Evolutionary conservation across 441 rosid species (phyloP), one percentile per base, ranked within the genome.

Genomic region (Syzygium syzygioides): DNA sequence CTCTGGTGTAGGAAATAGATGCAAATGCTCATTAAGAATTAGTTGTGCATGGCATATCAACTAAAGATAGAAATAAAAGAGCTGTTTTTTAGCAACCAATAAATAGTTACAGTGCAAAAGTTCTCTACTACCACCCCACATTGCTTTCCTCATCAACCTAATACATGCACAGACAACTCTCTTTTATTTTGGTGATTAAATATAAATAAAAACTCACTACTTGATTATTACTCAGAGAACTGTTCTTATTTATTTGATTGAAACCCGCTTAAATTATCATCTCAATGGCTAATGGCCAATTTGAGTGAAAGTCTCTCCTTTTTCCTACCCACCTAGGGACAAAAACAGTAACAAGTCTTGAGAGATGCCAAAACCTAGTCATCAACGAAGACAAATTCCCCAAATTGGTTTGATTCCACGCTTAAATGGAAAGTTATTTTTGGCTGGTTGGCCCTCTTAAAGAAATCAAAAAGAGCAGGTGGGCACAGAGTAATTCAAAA

Each of bases 351-450:
- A 37, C 23, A 85, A 86, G 86, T 89, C 76, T 85, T 89, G 85
- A 86, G 62, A 89, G 86, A 41, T 68, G 86, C 71, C 86, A 88
- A 89, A 86, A 88, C 87, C 87, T 87, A n/a, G 80, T 89, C 85
- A 90, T 88, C 87, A 88, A 86, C 66, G 89, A 87, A 80, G 88
- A 85, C 41, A 90, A 59, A 45, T 86, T 88, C 48, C 86, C 88
- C 90, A 89, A 37, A 76, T 41, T 89, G 88, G 85, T 91, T 41
- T 85, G 92, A 93, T 89, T 88, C 92, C 91, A 91, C 89, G 92
- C 94, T 93, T 92, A 88, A 71, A 89, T 90, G 90, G 94, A 90
- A 94, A 92, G 93, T 88, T 86, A 45, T 90, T 34, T 90, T 91
- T 90, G 90, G 92, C 86, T 92, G 88, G 92, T 89, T 91, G 90